These are phyloP conservation scores for Boletus fagicola DNA, from an alignment of 768 basidiomycete genomes.

Conservation along the genomic window DNA sequence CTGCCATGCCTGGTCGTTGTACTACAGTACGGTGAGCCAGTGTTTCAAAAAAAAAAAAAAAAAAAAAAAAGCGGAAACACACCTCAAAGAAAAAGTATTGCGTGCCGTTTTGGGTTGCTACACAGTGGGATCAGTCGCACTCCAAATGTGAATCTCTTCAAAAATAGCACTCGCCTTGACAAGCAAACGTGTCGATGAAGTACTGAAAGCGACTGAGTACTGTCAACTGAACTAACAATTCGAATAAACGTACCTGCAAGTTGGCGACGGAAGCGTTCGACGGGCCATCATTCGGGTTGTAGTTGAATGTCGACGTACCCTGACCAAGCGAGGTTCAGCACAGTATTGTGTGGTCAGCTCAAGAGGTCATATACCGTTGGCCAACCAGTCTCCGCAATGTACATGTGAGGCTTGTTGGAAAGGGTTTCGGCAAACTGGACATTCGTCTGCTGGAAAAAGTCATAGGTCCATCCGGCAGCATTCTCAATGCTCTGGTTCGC, in stretches of 20 bases:
- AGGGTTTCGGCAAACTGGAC: constrained; percentile 52
- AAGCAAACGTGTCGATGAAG: constrained; percentile 86
- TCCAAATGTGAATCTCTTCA: not conserved
- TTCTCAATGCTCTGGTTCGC: constrained; percentile 67
- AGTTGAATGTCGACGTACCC: constrained; percentile 55
- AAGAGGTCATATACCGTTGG: constrained; percentile 53
- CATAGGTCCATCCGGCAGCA: constrained; percentile 77
- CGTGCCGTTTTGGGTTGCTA: constrained; percentile 75
- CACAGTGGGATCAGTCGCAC: constrained; percentile 5
- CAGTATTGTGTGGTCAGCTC: not conserved
- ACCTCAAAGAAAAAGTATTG: constrained; percentile 89
- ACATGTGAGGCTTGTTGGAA: constrained; percentile 76
- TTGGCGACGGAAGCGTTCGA: constrained; percentile 59
- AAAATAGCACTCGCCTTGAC: constrained; percentile 35
- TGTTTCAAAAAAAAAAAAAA: constrained; percentile 6
- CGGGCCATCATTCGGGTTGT: constrained; percentile 64
- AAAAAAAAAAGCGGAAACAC: constrained; percentile 5
- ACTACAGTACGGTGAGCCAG: constrained; percentile 36
- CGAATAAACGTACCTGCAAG: constrained; percentile 45
- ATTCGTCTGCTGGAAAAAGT: constrained; percentile 74
- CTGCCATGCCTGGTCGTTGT: constrained; percentile 83
- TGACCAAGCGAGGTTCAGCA: constrained; percentile 25
- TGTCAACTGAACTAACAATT: not conserved
- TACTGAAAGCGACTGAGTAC: constrained; percentile 40
- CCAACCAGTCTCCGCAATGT: constrained; percentile 94